Conservation (phyloP, 768 basidiomycete species). For the Gautieria morchelliformis region DNA sequence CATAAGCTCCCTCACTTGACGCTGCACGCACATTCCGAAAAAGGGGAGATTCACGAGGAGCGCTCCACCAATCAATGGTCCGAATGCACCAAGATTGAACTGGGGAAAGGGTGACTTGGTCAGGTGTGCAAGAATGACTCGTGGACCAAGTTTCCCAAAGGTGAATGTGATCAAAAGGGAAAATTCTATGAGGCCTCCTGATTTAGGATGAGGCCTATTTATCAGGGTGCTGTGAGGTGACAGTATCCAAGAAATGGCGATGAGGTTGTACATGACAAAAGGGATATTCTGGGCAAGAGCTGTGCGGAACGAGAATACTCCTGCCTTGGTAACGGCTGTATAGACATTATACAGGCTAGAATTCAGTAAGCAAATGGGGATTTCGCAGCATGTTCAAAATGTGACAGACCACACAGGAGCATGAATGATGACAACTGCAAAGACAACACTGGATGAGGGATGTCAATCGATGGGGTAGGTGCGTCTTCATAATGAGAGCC, state of each 20-base stretch:
- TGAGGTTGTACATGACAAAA: conserved; percentile 8
- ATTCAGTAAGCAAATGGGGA: neutral
- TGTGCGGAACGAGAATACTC: neutral
- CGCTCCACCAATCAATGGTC: conserved; percentile 7
- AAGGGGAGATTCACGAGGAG: conserved; percentile 4
- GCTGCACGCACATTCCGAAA: neutral
- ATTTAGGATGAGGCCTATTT: neutral
- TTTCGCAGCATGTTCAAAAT: neutral
- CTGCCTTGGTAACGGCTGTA: neutral
- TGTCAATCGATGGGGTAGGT: neutral
- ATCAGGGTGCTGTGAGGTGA: conserved; percentile 8
- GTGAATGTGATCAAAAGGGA: conserved; percentile 9
- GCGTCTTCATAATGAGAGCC: neutral
- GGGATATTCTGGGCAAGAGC: conserved; percentile 4
- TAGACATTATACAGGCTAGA: conserved; percentile 9
- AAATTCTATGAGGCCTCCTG: conserved; percentile 10
- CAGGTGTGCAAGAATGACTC: conserved; percentile 10
- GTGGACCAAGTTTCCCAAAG: conserved; percentile 11
- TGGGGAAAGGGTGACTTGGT: conserved; percentile 9
- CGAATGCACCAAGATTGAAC: conserved; percentile 10
- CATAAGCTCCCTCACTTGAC: neutral
- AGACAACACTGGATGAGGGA: neutral
- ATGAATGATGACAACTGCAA: conserved; percentile 6
- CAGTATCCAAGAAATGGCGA: conserved; percentile 5
- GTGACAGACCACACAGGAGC: conserved; percentile 8